Base-by-base conservation (phyloP, 305 asterid species). In the Solanum hybrid region DNA sequence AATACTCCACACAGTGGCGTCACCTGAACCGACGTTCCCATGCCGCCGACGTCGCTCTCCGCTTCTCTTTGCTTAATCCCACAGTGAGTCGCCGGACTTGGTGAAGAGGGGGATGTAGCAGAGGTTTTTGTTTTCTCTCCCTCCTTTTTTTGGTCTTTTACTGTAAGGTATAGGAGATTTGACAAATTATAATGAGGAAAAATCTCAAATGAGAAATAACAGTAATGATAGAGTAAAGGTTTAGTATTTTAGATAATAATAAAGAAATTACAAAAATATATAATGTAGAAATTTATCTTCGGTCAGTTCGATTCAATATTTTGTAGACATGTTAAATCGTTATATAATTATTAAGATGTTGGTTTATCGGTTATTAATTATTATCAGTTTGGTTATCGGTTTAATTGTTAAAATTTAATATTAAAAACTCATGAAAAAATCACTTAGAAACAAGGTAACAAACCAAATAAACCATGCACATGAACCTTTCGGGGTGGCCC, bases 21-120 rank as follows among this genome's bases (percentile, higher is more conserved):
- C 93, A 97, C 98, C 93, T 95, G 99, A 88, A 97, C 99, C 14
- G 99, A 96, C 14, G 99, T 97, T 90, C 99, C 99, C 99, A 97
- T 97, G 8, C 42, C 27, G 13, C 73, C 38, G 27, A 5, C 72
- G 36, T 78, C 32, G 11, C 19, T 36, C 32, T 78, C 24, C 32
- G 24, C 22, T 36, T 80, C 66, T 80, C 34, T 80, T 38, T 80
- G 24, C 87, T 76, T 32, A 76, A 17, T 82, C 56, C 27, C 10
- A 42, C 87, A 45, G 38, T 82, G 86, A 24, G 66, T 80, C 24
- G 66, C 66, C 14, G 66, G 34, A 14, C n/a, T 38, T 38, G 13
- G 35, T 13, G 66, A 26, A 79, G 86, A 79, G 35, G 64, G 34
- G 35, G 14, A 4, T 80, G 66, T 40, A 38, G 86, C 24, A 6